Evolutionary conservation across 176 grass and related monocot genomes (phyloP), one percentile per base, ranked within the genome.

Genomic region (Stipa capillata): DNA sequence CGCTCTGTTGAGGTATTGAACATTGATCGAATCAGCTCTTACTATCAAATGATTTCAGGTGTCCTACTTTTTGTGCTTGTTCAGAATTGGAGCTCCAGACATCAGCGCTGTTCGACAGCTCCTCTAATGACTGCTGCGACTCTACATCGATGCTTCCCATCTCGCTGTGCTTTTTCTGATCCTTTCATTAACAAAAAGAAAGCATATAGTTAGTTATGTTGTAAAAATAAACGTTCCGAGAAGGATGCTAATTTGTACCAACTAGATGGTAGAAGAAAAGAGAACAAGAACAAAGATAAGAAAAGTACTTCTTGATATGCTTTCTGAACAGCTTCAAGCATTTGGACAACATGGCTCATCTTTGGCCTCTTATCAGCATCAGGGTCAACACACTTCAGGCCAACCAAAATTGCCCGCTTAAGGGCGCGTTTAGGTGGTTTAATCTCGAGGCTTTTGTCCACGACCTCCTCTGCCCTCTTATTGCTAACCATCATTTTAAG

Each of bases 301-400:
- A 82, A 48, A 28, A 9, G 14, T 85, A 97, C 93, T 81, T 97
- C 79, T 70, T 68, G 79, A 51, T 87, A 83, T 77, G 89, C 88
- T 67, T 82, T 86, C 54, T 90, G 87, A 64, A 92, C 92, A 3
- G 83, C 83, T 83, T 98, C 95, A 58, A 98, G 82, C 92, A 98
- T 92, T 79, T 94, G 95, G 47, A 92, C 92, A 15, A 98, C 89
- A 51, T 94, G 95, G 60, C 95, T 93, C 95, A 98, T 98, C 79
- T 90, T 98, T 70, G 95, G 95, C 83, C 95, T 91, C 39, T 94
- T 98, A 58, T 98, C 87, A 12, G 92, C 77, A 83, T 98, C 90
- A 20, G 92, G 95, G 84, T 98, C 95, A 0, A 98, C 92, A 61
- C 95, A 94, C 77, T 83, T 91, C 67, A 98, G 84, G 33, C 91